Conservation (phyloP, 2,329 filamentous ascomycete genomes). For the Celoporthe dispersa region DNA sequence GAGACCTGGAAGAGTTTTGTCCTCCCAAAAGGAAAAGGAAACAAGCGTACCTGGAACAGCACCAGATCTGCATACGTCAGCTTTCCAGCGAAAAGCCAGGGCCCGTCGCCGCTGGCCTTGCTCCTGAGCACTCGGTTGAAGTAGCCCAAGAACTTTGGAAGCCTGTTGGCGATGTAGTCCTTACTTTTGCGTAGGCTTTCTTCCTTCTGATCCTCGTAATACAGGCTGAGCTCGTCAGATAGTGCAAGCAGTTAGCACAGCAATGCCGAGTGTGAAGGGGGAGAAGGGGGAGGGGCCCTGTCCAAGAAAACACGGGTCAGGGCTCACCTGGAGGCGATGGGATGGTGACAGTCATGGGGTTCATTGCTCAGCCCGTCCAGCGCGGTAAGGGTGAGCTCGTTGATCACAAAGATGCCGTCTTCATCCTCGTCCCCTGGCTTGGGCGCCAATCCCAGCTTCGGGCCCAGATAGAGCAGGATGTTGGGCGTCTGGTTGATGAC, state of each 20-base stretch:
- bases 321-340: constrained; percentile 52
- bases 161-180: constrained; percentile 62
- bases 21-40: not conserved
- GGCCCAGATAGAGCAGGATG: constrained; percentile 73
- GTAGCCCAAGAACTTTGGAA: constrained; percentile 75
- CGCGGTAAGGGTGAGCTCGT: constrained; percentile 69
- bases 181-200: constrained; percentile 63
- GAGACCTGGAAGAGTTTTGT: not conserved
- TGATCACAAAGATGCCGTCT: constrained; percentile 60
- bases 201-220: constrained; percentile 77
- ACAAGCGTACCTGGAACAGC: constrained; percentile 65
- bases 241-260: not conserved
- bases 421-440: constrained; percentile 42
- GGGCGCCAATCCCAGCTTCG: constrained; percentile 60
- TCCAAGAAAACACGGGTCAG: not conserved
- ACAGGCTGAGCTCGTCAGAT: constrained; percentile 41
- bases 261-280: not conserved
- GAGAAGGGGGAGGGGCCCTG: no score
- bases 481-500: constrained; percentile 72
- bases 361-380: constrained; percentile 74
- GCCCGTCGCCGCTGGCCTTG: constrained; percentile 60
- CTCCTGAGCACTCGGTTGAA: constrained; percentile 68
- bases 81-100: constrained; percentile 67
- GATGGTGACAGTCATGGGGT: constrained; percentile 77
- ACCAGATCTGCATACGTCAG: constrained; percentile 76